Evolutionary conservation across 768 basidiomycete species (phyloP).

Genomic region (Lyophyllum atratum): DNA sequence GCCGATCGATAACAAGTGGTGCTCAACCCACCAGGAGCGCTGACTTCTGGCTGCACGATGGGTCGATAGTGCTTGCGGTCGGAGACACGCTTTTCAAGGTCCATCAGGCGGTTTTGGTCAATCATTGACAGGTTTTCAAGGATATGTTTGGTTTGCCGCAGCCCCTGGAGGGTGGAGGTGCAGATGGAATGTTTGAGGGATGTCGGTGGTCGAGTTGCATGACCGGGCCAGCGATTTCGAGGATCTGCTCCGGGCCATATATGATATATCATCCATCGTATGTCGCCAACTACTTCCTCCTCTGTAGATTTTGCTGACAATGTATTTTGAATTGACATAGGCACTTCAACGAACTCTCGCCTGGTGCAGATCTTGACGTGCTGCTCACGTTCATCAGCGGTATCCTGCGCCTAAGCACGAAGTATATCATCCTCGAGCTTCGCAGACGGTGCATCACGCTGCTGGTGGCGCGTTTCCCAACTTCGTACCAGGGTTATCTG

Average conservation of each 20-base stretch:
- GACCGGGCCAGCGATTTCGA: slow-evolving; percentile 50
- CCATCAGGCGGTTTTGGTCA: slow-evolving; percentile 45
- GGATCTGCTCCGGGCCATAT: slow-evolving; percentile 49
- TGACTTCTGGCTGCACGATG: slow-evolving; percentile 50
- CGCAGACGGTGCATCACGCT: slow-evolving; percentile 53
- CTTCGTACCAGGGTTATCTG: slow-evolving; percentile 38
- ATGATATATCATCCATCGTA: slow-evolving; percentile 55
- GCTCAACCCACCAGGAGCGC: slow-evolving; percentile 2
- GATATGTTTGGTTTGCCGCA: slow-evolving; percentile 63
- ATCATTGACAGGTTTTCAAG: slow-evolving; percentile 66
- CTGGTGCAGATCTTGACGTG: slow-evolving; percentile 40
- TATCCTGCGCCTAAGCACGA: slow-evolving; percentile 63
- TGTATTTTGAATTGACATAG: no score
- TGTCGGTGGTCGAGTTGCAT: slow-evolving; percentile 52
- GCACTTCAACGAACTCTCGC: slow-evolving; percentile 37
- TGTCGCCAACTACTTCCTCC: slow-evolving; percentile 10
- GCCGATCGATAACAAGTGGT: no score
- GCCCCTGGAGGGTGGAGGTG: slow-evolving; percentile 28
- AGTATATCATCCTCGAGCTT: slow-evolving; percentile 57
- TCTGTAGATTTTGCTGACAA: neutral
- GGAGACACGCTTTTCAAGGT: slow-evolving; percentile 44
- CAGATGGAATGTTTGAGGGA: slow-evolving; percentile 43
- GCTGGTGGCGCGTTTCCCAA: slow-evolving; percentile 42
- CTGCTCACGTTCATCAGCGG: slow-evolving; percentile 51
- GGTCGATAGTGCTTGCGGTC: slow-evolving; percentile 43